Percentiles rank a stretch among this genome's conserved stretches.
Conservation (phyloP, 257 asterid species). For the Buddleja alternifolia region DNA sequence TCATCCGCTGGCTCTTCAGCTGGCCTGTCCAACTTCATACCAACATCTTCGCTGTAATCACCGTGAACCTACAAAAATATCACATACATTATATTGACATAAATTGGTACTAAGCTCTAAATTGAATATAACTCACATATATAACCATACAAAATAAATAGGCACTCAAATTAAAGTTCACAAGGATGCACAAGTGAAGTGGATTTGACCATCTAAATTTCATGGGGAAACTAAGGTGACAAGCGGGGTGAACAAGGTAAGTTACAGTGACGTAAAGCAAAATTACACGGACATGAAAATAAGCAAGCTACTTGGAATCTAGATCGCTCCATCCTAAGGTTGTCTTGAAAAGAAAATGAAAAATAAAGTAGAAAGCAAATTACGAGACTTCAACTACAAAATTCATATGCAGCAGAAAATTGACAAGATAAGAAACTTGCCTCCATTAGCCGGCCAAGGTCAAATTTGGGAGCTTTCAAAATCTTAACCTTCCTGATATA, state of each 20-base stretch:
- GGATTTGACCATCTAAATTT: too few species aligned
- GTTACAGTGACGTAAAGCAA: too few species aligned
- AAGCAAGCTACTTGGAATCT: neutral
- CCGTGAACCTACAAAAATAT: slow-evolving; percentile 67
- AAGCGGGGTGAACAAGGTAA: too few species aligned
- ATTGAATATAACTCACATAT: neutral
- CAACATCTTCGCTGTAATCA: slow-evolving; percentile 73
- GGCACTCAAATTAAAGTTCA: too few species aligned
- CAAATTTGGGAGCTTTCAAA: slow-evolving; percentile 84
- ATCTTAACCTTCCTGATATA: slow-evolving; percentile 79
- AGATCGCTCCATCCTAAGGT: neutral
- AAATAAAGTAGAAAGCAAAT: neutral
- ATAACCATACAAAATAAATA: neutral
- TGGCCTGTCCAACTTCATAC: slow-evolving; percentile 76
- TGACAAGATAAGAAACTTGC: slow-evolving; percentile 23
- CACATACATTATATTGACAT: neutral
- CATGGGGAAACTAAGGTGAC: too few species aligned
- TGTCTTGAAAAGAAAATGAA: too few species aligned
- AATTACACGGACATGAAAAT: too few species aligned
- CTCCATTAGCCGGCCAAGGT: slow-evolving; percentile 85
- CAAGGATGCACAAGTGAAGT: too few species aligned
- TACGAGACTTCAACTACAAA: neutral
- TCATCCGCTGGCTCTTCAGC: slow-evolving; percentile 66
- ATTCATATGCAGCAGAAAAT: neutral
- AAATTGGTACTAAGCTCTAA: neutral